Percentiles rank a stretch among this genome's conserved stretches.
Conservation (phyloP, 495 filamentous ascomycete genomes). For the Chaetomium cochliodes region DNA sequence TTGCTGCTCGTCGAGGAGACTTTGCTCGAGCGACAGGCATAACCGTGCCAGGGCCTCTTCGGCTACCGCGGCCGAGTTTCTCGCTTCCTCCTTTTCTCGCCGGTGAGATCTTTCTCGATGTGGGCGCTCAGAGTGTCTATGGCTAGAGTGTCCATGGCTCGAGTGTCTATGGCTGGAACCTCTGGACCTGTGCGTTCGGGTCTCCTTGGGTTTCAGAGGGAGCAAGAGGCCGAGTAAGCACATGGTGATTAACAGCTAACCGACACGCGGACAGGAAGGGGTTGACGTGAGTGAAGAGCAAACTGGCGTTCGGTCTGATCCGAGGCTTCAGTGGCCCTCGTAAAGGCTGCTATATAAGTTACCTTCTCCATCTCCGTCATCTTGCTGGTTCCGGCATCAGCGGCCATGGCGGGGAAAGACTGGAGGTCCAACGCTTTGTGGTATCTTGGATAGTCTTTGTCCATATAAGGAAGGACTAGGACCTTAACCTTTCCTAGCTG, state of each 20-base stretch:
- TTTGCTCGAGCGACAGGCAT: slow-evolving; percentile 17
- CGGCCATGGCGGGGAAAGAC: neutral
- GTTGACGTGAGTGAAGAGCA: neutral
- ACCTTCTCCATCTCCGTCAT: neutral
- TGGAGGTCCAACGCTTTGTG: slow-evolving; percentile 16
- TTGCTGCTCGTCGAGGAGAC: slow-evolving; percentile 12
- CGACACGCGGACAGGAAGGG: neutral
- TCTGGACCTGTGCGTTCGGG: slow-evolving; percentile 13
- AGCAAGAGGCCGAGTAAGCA: slow-evolving; percentile 22
- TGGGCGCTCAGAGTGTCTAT: neutral
- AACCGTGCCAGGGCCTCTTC: slow-evolving; percentile 16
- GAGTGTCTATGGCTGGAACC: neutral
- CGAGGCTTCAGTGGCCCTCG: neutral
- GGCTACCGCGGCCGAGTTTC: neutral
- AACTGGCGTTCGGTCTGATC: neutral
- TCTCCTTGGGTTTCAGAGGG: neutral
- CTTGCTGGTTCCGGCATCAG: neutral
- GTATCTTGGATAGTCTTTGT: neutral
- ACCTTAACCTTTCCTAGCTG: neutral
- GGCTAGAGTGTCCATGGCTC: neutral
- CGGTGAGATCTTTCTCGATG: neutral
- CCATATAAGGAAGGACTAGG: neutral
- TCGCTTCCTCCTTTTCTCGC: slow-evolving; percentile 6
- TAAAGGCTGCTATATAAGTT: slow-evolving; percentile 1
- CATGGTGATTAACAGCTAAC: slow-evolving; percentile 8